These are phyloP conservation scores for Fraxinus sp. DNA, from an alignment of 305 asterid genomes.

Conservation along the genomic window DNA sequence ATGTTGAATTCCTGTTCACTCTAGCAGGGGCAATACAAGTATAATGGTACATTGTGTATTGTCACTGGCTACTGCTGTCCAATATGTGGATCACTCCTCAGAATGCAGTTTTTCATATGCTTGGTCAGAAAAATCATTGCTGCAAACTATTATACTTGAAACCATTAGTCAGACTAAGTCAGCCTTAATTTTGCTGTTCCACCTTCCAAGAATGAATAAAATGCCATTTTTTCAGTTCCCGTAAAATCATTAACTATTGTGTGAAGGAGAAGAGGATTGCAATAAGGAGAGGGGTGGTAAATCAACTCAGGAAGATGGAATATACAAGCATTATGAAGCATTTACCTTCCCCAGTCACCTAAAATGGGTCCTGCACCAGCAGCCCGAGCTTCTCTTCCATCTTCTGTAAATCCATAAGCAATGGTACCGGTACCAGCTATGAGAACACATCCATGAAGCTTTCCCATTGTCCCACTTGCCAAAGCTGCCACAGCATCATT, in stretches of 20 bases:
- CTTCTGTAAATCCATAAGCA: slow-evolving; percentile 82
- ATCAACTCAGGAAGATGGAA: neutral
- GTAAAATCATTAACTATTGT: neutral
- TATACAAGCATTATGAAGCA: slow-evolving; percentile 1
- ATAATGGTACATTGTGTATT: neutral
- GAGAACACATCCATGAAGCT: slow-evolving; percentile 85
- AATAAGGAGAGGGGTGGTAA: neutral
- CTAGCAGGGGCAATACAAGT: neutral
- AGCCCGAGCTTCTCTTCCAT: slow-evolving; percentile 90
- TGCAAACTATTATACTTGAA: neutral
- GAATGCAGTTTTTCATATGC: neutral
- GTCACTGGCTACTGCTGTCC: neutral
- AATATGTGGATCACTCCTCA: neutral
- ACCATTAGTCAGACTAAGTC: neutral
- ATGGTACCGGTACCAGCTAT: slow-evolving; percentile 96
- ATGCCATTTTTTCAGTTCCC: neutral
- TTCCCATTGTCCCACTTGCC: slow-evolving; percentile 91
- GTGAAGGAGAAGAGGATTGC: slow-evolving; percentile 16
- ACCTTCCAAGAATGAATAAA: neutral
- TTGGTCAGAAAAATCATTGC: neutral
- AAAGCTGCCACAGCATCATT: slow-evolving; percentile 92
- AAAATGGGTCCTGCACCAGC: slow-evolving; percentile 90
- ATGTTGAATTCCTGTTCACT: neutral
- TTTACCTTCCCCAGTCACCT: slow-evolving; percentile 96
- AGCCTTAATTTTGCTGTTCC: neutral